phyloP scores from a whole-genome alignment of 129 eudicot species.

The Arctium minus region DNA sequence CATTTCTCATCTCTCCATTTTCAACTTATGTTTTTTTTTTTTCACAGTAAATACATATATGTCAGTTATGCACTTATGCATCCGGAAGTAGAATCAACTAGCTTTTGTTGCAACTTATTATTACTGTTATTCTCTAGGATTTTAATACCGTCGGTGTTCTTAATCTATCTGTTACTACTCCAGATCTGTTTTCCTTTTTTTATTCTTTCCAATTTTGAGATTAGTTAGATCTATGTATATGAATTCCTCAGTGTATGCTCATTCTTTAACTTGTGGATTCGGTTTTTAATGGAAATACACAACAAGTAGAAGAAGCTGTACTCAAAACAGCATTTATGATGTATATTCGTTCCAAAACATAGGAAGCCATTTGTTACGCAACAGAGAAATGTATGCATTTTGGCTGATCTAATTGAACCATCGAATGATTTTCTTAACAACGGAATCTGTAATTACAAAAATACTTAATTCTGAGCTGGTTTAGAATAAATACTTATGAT shows the following conservation, averaged over 20 bases:
- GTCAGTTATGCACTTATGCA: neutral
- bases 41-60: neutral
- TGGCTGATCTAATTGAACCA: slow-evolving; percentile 1
- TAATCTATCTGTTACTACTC: slow-evolving; percentile 12
- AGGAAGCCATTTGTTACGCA: neutral
- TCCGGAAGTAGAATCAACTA: slow-evolving; percentile 7
- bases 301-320: neutral
- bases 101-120: neutral
- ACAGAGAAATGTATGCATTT: neutral
- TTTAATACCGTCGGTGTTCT: neutral
- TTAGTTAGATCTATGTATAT: slow-evolving; percentile 12
- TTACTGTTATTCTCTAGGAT: neutral
- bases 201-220: neutral
- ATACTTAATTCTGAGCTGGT: neutral
- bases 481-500: neutral
- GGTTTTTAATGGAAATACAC: neutral
- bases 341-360: neutral
- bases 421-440: neutral
- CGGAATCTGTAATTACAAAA: neutral
- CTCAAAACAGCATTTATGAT: neutral
- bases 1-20: slow-evolving; percentile 8
- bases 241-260: neutral
- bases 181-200: neutral
- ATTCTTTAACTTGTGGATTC: neutral
- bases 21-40: neutral